Conservation (phyloP, 179 eudicot genomes). For the Beta corolliflora region DNA sequence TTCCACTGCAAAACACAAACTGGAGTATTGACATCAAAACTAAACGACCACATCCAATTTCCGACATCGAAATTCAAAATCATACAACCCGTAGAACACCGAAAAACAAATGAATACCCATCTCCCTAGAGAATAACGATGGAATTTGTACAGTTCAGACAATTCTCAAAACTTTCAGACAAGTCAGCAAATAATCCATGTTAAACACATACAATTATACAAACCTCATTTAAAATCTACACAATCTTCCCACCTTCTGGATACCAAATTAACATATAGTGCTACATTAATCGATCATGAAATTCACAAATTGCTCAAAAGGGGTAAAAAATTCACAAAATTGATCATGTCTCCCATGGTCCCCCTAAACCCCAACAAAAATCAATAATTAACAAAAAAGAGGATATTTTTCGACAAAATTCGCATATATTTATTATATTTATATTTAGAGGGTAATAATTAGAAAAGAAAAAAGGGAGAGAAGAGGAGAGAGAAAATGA, state of each 20-base stretch:
- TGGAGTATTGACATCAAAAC: neutral
- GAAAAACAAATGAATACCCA: no score
- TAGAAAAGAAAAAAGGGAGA: neutral
- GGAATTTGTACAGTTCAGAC: no score
- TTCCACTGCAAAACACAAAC: neutral
- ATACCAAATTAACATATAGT: neutral
- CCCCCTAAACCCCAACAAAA: conserved; percentile 1
- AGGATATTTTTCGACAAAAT: neutral
- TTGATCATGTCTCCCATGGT: neutral
- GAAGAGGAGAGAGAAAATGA: neutral
- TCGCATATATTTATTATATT: no score
- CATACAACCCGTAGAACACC: no score
- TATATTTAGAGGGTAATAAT: neutral
- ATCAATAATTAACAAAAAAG: neutral
- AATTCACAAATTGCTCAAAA: neutral
- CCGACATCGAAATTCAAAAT: no score
- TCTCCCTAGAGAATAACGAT: no score
- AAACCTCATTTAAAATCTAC: neutral
- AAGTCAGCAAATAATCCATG: no score
- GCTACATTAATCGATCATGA: no score
- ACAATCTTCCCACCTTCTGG: neutral
- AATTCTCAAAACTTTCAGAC: no score
- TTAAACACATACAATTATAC: neutral
- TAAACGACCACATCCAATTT: no score
- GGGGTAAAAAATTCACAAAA: neutral